Percentiles rank a stretch among this genome's conserved stretches.
Conservation (phyloP, 345 rosid species). For the Boechera stricta region DNA sequence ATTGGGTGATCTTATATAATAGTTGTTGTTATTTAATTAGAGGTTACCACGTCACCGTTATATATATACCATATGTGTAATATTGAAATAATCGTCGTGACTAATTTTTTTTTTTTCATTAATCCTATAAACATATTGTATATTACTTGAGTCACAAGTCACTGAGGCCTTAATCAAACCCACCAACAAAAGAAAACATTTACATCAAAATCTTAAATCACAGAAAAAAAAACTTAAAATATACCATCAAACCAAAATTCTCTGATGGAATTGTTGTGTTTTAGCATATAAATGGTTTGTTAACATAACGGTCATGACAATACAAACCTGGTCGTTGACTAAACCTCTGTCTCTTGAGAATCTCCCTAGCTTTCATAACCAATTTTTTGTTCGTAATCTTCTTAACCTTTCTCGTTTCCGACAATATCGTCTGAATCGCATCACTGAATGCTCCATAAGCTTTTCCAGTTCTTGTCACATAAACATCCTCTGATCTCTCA, state of each 20-base stretch:
- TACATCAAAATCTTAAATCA: background rate
- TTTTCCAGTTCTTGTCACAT: conserved; percentile 31
- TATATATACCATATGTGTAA: background rate
- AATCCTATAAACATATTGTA: background rate
- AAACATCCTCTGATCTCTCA: conserved; percentile 41
- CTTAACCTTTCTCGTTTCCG: background rate
- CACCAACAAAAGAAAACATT: background rate
- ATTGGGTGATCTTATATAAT: too few species aligned
- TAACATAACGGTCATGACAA: conserved; percentile 50
- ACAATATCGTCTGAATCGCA: conserved; percentile 47
- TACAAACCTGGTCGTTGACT: conserved; percentile 63
- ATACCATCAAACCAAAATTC: background rate
- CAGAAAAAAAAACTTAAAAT: background rate
- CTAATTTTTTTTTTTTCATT: background rate
- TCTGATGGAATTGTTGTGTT: background rate
- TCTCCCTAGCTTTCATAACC: conserved; percentile 52
- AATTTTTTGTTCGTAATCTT: conserved; percentile 31
- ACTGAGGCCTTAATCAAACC: background rate
- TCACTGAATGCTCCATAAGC: conserved; percentile 44
- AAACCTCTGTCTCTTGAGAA: conserved; percentile 53
- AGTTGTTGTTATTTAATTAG: background rate
- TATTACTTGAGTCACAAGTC: conserved; percentile 30
- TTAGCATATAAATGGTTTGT: conserved; percentile 52
- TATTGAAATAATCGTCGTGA: background rate
- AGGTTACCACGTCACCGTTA: conserved; percentile 9